Evolutionary conservation across 1,284 basidiomycete species (phyloP).

Genomic region (Boletus holoroseus): DNA sequence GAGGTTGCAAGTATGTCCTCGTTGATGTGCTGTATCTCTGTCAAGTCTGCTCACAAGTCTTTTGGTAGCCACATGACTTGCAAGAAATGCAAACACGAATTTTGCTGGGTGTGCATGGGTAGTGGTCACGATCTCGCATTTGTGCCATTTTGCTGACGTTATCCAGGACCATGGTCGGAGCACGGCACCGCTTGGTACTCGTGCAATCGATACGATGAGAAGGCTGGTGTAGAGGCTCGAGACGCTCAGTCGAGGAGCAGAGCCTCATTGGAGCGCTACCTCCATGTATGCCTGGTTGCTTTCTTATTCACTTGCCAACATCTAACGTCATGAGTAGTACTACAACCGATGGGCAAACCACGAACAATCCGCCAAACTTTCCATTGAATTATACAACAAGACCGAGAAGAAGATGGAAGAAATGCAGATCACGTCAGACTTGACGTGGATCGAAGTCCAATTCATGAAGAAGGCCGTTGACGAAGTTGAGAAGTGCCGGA

Average conservation of each 20-base stretch:
- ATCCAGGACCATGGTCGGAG: constrained; percentile 86
- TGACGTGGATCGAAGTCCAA: constrained; percentile 99
- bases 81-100: constrained; percentile 95
- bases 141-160: constrained; percentile 1
- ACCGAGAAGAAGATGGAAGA: constrained; percentile 99
- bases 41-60: constrained; percentile 3
- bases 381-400: constrained; percentile 85
- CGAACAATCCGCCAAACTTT: constrained; percentile 95
- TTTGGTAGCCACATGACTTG: constrained; percentile 90
- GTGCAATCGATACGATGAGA: constrained; percentile 96
- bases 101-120: constrained; percentile 81
- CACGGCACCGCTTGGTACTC: constrained; percentile 98
- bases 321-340: constrained; percentile 52
- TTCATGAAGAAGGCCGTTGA: constrained; percentile 98
- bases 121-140: constrained; percentile 10
- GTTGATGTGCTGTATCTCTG: not conserved
- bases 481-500: constrained; percentile 83
- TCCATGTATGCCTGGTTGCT: constrained; percentile 65
- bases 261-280: constrained; percentile 87
- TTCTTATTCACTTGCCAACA: not conserved
- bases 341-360: constrained; percentile 99
- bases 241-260: constrained; percentile 87
- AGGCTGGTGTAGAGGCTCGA: constrained; percentile 80
- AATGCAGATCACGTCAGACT: constrained; percentile 86
- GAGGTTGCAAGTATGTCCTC: constrained; percentile 90